Evolutionary conservation across 148 eudicot species (phyloP), one percentile per base, ranked within the genome.

Genomic region (Nyssa sinensis): DNA sequence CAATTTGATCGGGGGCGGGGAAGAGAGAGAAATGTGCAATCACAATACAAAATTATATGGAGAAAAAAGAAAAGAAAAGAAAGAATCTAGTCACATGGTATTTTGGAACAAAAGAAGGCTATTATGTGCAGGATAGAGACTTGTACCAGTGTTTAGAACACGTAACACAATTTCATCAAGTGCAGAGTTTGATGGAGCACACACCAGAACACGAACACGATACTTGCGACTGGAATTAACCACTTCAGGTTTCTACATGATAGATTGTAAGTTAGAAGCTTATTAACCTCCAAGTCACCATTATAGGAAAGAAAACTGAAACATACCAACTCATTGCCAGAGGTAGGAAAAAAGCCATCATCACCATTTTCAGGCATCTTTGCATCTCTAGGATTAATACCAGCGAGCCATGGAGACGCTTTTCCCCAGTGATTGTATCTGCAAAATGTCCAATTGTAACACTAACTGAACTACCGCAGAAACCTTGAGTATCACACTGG

Each of bases 131-230:
- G n/a, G 21, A 60, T 24, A 72, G 68, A 31, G 24, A 73, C 68
- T 31, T 9, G 6, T 84, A 95, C 97, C 99, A 51, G 93, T 87
- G 79, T 84, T 86, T 71, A 93, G 62, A 67, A 95, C 81, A 39
- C 97, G 94, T 82, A 88, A 74, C 55, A 95, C 99, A 79, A 95
- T 95, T 85, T 95, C 99, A 74, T 95, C 99, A 69, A 95, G 94
- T 12, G 99, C 99, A 72, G 97, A 95, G 80, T 95, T 95, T 79
- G 99, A 95, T 75, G 99, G 99, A 55, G 99, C 99, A 83, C 99
- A 95, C 61, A 95, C 97, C 77, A 95, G 72, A 75, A 95, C 94
- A 77, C 97, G 97, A 41, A 93, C 94, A 64, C 99, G 97, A 77
- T 93, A 91, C 76, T 93, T 95, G 64, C 97, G 90, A 75, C 87